phyloP scores from a whole-genome alignment of 176 grass and related monocot genomes.

The Bolboschoenus planiculmis region DNA sequence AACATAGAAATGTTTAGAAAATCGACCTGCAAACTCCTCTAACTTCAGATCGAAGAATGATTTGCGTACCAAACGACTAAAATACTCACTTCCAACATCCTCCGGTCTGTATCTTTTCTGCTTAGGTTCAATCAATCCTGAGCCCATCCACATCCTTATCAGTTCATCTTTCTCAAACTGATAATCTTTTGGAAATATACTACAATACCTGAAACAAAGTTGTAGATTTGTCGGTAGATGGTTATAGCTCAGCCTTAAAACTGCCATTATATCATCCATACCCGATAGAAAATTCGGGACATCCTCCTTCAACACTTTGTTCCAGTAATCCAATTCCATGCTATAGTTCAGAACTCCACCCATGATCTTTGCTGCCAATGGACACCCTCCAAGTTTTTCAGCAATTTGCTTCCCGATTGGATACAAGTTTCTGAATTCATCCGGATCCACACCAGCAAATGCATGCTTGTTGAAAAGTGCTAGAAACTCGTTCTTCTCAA shows the following conservation, averaged over 20 bases:
- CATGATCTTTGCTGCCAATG: neutral
- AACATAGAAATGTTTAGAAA: neutral
- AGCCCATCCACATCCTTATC: neutral
- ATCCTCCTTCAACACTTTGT: neutral
- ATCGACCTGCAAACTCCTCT: neutral
- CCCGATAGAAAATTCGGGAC: neutral
- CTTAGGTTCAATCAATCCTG: neutral
- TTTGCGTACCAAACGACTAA: neutral
- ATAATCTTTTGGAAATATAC: neutral
- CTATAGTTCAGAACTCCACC: neutral
- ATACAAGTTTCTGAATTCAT: neutral
- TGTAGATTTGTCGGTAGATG: neutral
- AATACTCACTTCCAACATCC: neutral
- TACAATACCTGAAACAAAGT: neutral
- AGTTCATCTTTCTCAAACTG: neutral
- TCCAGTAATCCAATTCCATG: neutral
- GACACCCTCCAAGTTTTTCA: neutral
- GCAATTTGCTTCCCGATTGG: neutral
- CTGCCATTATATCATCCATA: neutral
- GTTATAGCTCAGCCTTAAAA: neutral
- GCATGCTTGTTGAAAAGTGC: neutral
- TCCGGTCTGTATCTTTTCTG: neutral
- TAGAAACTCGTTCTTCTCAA: neutral
- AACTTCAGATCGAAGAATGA: neutral
- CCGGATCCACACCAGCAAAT: neutral